Evolutionary conservation across 805 yeast species (phyloP).

Genomic region (Zygosaccharomyces kombuchaensis): DNA sequence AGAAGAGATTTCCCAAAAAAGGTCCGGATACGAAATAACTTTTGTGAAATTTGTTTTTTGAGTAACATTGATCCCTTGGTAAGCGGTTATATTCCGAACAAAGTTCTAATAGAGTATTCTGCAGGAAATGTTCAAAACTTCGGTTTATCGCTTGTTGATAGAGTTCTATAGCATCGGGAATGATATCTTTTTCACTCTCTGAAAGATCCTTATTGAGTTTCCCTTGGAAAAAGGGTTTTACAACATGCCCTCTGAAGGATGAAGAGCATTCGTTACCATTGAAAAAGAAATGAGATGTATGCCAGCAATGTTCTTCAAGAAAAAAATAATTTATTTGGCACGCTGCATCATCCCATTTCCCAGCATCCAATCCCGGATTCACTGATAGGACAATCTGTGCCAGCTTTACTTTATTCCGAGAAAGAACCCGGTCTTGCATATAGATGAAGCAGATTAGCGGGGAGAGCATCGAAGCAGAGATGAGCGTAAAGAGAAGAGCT

Average conservation of each 20-base stretch:
- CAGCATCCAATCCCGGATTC: background rate
- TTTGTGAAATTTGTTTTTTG: too few species aligned
- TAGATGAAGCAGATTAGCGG: background rate
- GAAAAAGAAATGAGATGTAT: constrained; percentile 2
- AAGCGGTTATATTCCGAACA: background rate
- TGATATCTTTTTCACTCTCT: background rate
- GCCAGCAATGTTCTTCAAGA: constrained; percentile 1
- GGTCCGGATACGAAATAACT: too few species aligned
- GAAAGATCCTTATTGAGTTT: background rate
- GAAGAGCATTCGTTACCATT: constrained; percentile 1
- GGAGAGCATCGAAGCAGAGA: too few species aligned
- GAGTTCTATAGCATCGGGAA: background rate
- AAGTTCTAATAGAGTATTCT: background rate
- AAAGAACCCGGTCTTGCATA: too few species aligned
- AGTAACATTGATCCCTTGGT: too few species aligned
- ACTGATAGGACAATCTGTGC: background rate
- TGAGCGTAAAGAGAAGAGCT: too few species aligned
- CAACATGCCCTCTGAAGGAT: background rate
- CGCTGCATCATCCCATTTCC: constrained; percentile 6
- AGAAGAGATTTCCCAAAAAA: too few species aligned
- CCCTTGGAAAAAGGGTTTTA: background rate
- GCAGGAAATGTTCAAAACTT: background rate
- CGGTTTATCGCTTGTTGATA: background rate
- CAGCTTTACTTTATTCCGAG: too few species aligned
- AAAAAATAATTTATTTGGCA: background rate